A percentile compares a stretch with the other conserved stretches of the same genome.
phyloP scores from a whole-genome alignment of 202 grass and related monocot species.

The Schoenoplectus tabernaemontani region DNA sequence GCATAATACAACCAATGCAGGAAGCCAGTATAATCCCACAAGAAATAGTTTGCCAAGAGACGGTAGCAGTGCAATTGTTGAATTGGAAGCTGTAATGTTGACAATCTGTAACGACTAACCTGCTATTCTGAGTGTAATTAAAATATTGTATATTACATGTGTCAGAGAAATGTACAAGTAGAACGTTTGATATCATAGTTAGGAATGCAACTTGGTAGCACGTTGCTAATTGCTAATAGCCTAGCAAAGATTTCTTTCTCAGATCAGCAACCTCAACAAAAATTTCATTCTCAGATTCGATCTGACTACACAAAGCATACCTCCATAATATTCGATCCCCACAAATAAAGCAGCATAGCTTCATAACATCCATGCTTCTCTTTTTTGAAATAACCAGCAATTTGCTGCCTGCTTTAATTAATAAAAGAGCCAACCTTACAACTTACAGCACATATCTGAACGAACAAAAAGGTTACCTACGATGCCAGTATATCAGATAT shows the following conservation, averaged over 20 bases:
- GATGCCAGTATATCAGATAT: not conserved
- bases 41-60: constrained; percentile 19
- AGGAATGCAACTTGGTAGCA: not conserved
- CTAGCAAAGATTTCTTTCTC: not conserved
- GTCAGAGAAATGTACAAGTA: not conserved
- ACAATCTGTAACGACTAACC: not conserved
- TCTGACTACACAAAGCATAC: not conserved
- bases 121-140: not conserved
- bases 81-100: constrained; percentile 38
- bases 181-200: not conserved
- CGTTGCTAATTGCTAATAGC: not conserved
- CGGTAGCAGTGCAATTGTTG: constrained; percentile 23
- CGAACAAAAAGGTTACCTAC: not conserved
- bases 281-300: not conserved
- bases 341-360: too few relatives aligned
- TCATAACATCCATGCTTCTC: too few relatives aligned
- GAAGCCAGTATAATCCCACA: constrained; percentile 19
- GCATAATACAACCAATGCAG: not conserved
- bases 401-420: not conserved
- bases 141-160: not conserved
- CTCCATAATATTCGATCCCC: too few relatives aligned
- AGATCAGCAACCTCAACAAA: not conserved
- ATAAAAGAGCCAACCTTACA: too few relatives aligned
- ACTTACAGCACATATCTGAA: too few relatives aligned
- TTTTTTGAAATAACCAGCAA: not conserved